These are phyloP conservation scores for Colletotrichum tropicale DNA, from an alignment of 2,329 filamentous ascomycete species.

Conservation along the genomic window DNA sequence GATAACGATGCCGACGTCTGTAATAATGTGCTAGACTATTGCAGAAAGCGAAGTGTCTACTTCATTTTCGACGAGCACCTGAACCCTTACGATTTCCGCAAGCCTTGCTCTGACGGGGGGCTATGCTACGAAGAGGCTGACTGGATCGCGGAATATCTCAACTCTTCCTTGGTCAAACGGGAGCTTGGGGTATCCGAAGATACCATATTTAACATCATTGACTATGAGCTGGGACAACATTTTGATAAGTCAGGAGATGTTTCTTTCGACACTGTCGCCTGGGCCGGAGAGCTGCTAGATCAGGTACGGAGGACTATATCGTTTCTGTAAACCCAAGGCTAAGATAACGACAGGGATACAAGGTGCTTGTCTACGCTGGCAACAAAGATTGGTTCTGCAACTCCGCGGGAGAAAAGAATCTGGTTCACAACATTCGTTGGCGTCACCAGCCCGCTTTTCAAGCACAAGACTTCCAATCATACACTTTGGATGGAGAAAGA, in stretches of 20 bases:
- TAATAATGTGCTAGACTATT: neutral
- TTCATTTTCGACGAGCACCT: neutral
- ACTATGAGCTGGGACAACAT: neutral
- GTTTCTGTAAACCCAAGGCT: neutral
- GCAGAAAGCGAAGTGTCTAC: neutral
- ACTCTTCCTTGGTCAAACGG: neutral
- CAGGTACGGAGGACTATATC: neutral
- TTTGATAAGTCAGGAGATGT: neutral
- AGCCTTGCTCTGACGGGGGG: neutral
- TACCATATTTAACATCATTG: neutral
- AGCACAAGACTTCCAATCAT: neutral
- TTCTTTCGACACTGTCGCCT: neutral
- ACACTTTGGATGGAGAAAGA: neutral
- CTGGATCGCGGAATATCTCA: neutral
- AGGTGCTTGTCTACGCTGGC: neutral
- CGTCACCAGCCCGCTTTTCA: neutral
- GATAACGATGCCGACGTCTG: neutral
- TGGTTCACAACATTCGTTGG: neutral
- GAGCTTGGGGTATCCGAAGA: neutral
- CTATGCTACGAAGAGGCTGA: neutral
- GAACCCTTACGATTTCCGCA: neutral
- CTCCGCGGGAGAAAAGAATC: neutral
- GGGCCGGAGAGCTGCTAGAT: neutral
- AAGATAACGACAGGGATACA: neutral
- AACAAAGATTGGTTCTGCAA: slow-evolving; percentile 4